These are phyloP conservation scores for Colletotrichum sp. DNA, from an alignment of 2,329 filamentous ascomycete genomes.

Conservation along the genomic window DNA sequence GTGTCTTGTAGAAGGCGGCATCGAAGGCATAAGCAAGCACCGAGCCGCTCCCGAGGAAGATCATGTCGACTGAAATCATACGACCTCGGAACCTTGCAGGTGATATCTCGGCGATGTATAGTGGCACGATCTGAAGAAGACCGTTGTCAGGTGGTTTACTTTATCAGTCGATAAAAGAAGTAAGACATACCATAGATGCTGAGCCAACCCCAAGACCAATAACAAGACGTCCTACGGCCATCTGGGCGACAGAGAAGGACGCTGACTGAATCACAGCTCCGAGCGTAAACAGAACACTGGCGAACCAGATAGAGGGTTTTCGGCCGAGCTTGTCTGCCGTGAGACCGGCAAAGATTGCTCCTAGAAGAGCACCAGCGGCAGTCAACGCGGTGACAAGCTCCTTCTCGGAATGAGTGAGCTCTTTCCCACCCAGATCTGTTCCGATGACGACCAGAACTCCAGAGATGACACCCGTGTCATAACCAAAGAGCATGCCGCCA, in stretches of 20 bases:
- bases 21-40: slow-evolving; percentile 29
- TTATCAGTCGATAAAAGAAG: too few species aligned
- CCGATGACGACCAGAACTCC: slow-evolving; percentile 49
- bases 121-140: neutral
- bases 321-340: slow-evolving; percentile 28
- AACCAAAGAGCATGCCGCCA: slow-evolving; percentile 35
- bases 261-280: slow-evolving; percentile 25
- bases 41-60: slow-evolving; percentile 25
- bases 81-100: slow-evolving; percentile 26
- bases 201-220: slow-evolving; percentile 45
- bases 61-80: slow-evolving; percentile 29
- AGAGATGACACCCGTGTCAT: slow-evolving; percentile 55
- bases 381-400: slow-evolving; percentile 24
- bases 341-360: slow-evolving; percentile 26
- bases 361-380: slow-evolving; percentile 25
- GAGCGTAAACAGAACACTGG: slow-evolving; percentile 23
- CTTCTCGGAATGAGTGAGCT: slow-evolving; percentile 54
- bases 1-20: slow-evolving; percentile 36
- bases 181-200: slow-evolving; percentile 42
- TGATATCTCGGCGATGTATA: slow-evolving; percentile 30
- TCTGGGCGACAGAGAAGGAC: slow-evolving; percentile 23
- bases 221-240: slow-evolving; percentile 24
- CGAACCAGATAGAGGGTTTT: slow-evolving; percentile 11
- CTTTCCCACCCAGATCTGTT: slow-evolving; percentile 50
- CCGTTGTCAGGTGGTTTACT: too few species aligned